phyloP scores from a whole-genome alignment of 139 green algal genomes.

The Tetradesmus lagerheimii region DNA sequence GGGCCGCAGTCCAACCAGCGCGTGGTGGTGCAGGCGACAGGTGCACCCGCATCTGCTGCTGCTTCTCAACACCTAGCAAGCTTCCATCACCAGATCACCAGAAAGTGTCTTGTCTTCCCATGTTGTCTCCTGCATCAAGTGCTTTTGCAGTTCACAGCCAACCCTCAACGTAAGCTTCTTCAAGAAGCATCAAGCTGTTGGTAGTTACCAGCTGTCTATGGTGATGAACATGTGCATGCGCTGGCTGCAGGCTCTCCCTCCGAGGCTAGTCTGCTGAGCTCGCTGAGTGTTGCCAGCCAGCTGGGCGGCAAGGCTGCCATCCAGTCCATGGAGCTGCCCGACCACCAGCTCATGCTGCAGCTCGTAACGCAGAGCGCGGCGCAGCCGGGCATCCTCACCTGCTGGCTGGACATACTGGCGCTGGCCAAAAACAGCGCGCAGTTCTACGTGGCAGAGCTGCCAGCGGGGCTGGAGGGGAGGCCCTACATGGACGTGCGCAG shows the following conservation, averaged over 20 bases:
- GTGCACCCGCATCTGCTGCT: background rate
- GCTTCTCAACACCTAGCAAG: background rate
- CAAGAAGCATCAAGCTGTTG: too few species aligned
- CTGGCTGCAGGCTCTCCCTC: background rate
- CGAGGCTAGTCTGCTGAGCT: background rate
- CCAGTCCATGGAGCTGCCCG: conserved; percentile 38
- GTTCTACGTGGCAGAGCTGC: conserved; percentile 3
- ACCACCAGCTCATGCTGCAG: conserved; percentile 29
- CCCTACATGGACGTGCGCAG: conserved; percentile 29
- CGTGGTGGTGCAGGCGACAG: conserved; percentile 36
- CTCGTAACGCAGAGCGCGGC: conserved; percentile 42
- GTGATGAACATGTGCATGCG: too few species aligned
- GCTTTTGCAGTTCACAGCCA: too few species aligned
- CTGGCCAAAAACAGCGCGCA: conserved; percentile 29
- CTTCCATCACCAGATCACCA: background rate
- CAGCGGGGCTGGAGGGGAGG: background rate
- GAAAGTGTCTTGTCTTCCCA: too few species aligned
- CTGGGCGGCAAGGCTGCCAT: conserved; percentile 5
- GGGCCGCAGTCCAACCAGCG: background rate
- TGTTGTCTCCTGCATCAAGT: too few species aligned
- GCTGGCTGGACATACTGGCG: conserved; percentile 47
- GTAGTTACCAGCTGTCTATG: too few species aligned
- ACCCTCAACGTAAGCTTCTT: too few species aligned
- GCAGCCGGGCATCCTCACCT: conserved; percentile 47
- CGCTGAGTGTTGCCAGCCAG: background rate